Evolutionary conservation across 2,329 filamentous ascomycete genomes (phyloP).

Genomic region (Hymenoscyphus repandus): DNA sequence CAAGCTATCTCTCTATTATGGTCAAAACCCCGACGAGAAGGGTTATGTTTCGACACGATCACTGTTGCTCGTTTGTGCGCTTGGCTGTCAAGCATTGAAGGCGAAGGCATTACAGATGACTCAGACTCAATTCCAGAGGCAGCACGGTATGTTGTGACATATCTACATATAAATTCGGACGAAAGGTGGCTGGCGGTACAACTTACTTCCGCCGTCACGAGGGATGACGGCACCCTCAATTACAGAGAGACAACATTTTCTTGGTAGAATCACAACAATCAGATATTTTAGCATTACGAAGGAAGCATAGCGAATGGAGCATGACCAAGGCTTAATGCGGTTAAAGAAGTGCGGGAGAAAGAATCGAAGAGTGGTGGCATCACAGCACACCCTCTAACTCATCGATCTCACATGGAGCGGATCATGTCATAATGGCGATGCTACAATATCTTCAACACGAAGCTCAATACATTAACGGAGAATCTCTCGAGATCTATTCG

Average conservation of each 20-base stretch:
- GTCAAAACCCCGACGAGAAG: conserved; percentile 30
- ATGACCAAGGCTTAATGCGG: conserved; percentile 1
- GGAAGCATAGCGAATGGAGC: conserved; percentile 10
- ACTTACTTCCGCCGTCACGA: conserved; percentile 23
- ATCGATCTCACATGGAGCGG: conserved; percentile 6
- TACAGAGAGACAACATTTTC: conserved; percentile 31
- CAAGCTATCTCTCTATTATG: conserved; percentile 28
- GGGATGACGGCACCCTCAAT: conserved; percentile 20
- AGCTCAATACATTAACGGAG: conserved; percentile 4
- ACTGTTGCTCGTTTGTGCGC: conserved; percentile 28
- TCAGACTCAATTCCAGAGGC: conserved; percentile 24
- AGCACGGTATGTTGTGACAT: conserved; percentile 25
- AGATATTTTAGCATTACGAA: background rate
- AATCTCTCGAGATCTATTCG: background rate
- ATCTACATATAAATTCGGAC: conserved; percentile 28
- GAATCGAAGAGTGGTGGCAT: conserved; percentile 4
- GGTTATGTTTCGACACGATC: conserved; percentile 30
- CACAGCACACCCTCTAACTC: conserved; percentile 5
- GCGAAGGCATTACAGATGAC: conserved; percentile 27
- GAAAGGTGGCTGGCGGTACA: conserved; percentile 30
- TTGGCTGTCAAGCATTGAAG: conserved; percentile 30
- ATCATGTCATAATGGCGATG: conserved; percentile 11
- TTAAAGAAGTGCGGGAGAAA: background rate
- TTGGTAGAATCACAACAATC: conserved; percentile 22
- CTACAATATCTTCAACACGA: conserved; percentile 1